phyloP scores from a whole-genome alignment of 192 early-diverging fungal genomes.

The Rhizoclosmatium sp. region DNA sequence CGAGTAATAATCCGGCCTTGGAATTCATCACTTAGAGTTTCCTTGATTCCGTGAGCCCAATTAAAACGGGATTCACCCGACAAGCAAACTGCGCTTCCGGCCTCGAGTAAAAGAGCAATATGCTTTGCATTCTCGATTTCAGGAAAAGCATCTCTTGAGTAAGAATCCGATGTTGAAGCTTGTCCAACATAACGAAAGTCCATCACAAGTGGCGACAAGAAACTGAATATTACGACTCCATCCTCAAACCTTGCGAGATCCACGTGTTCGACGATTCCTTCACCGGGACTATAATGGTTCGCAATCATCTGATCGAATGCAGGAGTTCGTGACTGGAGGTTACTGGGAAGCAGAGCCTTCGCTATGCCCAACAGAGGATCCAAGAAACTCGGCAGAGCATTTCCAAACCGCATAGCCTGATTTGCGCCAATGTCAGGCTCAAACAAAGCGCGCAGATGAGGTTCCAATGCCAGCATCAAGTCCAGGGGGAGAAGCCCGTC shows the following conservation, averaged over 20 bases:
- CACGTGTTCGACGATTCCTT: conserved; percentile 61
- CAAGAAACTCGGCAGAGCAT: conserved; percentile 1
- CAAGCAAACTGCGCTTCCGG: conserved; percentile 58
- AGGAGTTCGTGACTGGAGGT: conserved; percentile 4
- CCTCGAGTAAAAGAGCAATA: conserved; percentile 35
- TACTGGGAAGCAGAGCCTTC: neutral
- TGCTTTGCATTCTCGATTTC: neutral
- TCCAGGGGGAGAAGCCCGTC: neutral
- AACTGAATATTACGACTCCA: conserved; percentile 54
- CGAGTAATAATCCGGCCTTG: conserved; percentile 18
- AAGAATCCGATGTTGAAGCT: neutral
- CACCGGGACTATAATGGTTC: conserved; percentile 59
- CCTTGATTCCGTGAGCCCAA: conserved; percentile 64
- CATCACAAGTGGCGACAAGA: conserved; percentile 53
- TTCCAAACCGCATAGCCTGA: conserved; percentile 40
- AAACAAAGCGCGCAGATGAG: conserved; percentile 19
- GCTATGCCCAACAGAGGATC: neutral
- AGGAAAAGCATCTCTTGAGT: neutral
- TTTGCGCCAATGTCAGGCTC: conserved; percentile 17
- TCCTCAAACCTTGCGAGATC: conserved; percentile 66
- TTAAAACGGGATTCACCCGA: conserved; percentile 55
- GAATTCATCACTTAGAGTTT: conserved; percentile 9
- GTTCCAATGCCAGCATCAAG: neutral
- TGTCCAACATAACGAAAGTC: conserved; percentile 35
- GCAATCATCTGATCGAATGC: conserved; percentile 60